These are phyloP conservation scores for Atkinsonella hypoxylon DNA, from an alignment of 2,329 filamentous ascomycete genomes.

Conservation along the genomic window DNA sequence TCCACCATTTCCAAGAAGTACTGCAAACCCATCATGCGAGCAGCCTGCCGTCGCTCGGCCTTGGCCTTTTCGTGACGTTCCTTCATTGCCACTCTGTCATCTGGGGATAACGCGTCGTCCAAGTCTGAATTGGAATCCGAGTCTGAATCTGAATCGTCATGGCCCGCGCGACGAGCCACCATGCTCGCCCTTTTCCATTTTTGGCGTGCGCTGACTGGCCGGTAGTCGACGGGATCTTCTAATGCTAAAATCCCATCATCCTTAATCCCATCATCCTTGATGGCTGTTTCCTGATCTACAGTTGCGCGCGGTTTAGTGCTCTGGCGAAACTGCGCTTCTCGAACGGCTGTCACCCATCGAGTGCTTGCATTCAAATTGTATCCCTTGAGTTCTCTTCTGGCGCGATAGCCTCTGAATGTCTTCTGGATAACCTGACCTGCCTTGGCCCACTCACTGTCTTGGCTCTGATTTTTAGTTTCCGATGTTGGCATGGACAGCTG, in stretches of 20 bases:
- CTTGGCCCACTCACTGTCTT: conserved; percentile 18
- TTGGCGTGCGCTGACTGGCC: conserved; percentile 35
- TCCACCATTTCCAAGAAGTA: conserved; percentile 84
- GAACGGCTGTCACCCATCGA: conserved; percentile 57
- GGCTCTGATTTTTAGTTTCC: background rate
- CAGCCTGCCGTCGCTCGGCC: conserved; percentile 47
- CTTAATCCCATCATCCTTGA: conserved; percentile 6
- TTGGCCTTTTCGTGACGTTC: conserved; percentile 36
- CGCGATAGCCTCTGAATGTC: conserved; percentile 66
- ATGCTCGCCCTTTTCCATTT: conserved; percentile 67
- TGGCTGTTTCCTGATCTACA: conserved; percentile 8
- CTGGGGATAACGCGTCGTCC: conserved; percentile 19
- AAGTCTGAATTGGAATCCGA: conserved; percentile 33
- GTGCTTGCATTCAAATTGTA: conserved; percentile 56
- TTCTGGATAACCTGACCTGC: conserved; percentile 52
- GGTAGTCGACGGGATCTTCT: conserved; percentile 10
- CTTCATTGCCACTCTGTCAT: conserved; percentile 26
- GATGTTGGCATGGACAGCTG: conserved; percentile 18
- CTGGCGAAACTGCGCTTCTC: conserved; percentile 43
- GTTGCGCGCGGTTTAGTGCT: conserved; percentile 31
- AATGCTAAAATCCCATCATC: conserved; percentile 7
- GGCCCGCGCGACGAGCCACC: conserved; percentile 60
- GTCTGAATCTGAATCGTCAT: conserved; percentile 45
- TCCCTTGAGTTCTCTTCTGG: conserved; percentile 58
- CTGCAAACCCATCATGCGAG: conserved; percentile 72